Evolutionary conservation across 2,329 filamentous ascomycete genomes (phyloP).

Genomic region (Mycogone perniciosa): DNA sequence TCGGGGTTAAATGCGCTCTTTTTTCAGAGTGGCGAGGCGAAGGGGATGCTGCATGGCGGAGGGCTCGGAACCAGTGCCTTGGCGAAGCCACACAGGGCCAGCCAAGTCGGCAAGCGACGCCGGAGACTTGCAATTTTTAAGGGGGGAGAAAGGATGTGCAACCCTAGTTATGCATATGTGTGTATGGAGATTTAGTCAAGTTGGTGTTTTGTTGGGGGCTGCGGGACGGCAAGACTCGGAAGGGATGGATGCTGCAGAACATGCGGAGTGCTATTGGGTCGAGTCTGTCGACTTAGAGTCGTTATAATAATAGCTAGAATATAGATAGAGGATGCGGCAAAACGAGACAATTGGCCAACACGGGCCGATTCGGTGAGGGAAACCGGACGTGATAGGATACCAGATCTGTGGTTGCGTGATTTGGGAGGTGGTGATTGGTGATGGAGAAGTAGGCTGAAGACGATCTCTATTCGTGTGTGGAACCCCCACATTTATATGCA

Average conservation of each 20-base stretch:
- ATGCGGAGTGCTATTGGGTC: background rate
- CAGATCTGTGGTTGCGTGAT: conserved; percentile 20
- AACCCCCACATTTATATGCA: background rate
- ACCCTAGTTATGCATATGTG: too few species aligned
- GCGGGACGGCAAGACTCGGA: background rate
- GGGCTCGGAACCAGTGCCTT: background rate
- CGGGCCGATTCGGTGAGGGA: too few species aligned
- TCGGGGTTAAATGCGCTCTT: too few species aligned
- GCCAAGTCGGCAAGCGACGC: conserved; percentile 5
- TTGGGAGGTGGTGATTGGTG: conserved; percentile 19
- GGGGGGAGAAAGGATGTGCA: too few species aligned
- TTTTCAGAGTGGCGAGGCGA: too few species aligned
- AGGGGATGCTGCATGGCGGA: too few species aligned
- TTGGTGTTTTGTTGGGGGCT: background rate
- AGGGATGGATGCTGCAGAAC: conserved; percentile 1
- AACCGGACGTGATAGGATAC: conserved; percentile 21
- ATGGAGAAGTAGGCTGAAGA: background rate
- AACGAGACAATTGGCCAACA: too few species aligned
- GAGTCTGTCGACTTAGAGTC: too few species aligned
- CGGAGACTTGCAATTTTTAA: background rate
- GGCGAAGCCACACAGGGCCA: background rate
- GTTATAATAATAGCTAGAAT: too few species aligned
- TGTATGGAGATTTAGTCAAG: background rate
- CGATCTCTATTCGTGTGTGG: background rate
- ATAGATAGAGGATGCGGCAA: too few species aligned